phyloP scores from a whole-genome alignment of 345 rosid genomes.

The Chamaenerion angustifolium region DNA sequence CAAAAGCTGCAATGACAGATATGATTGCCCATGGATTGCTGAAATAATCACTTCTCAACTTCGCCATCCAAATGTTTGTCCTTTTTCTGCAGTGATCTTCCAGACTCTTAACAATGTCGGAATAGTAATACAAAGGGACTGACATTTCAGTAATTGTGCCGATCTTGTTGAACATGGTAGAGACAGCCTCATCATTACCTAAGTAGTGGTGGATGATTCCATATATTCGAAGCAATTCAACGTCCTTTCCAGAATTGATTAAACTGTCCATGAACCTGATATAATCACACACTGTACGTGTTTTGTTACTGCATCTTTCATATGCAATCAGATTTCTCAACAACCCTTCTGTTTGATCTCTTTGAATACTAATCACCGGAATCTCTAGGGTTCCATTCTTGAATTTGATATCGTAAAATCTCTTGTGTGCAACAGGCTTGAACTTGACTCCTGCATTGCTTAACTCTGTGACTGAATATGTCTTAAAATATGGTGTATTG shows the following conservation, averaged over 20 bases:
- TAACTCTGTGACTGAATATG: constrained; percentile 10
- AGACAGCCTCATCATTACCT: constrained; percentile 11
- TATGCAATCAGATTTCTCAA: constrained; percentile 11
- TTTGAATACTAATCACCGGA: not conserved
- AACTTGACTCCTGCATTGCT: constrained; percentile 17
- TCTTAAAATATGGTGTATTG: too few species aligned
- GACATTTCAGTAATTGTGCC: not conserved
- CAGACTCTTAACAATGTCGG: not conserved
- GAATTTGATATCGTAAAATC: constrained; percentile 10
- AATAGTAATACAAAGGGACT: not conserved
- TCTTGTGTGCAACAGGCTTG: not conserved
- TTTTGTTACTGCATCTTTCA: constrained; percentile 1
- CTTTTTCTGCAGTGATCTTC: not conserved
- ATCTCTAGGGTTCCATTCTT: constrained; percentile 5
- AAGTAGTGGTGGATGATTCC: constrained; percentile 4
- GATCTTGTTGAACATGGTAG: constrained; percentile 8
- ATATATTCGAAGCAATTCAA: constrained; percentile 6
- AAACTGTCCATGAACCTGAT: constrained; percentile 8
- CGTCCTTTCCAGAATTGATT: constrained; percentile 7
- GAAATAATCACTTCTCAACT: constrained; percentile 1
- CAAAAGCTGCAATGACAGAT: not conserved
- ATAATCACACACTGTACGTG: constrained; percentile 3
- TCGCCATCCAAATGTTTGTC: constrained; percentile 5
- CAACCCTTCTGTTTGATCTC: constrained; percentile 3
- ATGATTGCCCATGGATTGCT: constrained; percentile 6